A percentile compares a stretch with the other conserved stretches of the same genome.
phyloP scores from a whole-genome alignment of 1,284 basidiomycete species.

The Tilletia indica region DNA sequence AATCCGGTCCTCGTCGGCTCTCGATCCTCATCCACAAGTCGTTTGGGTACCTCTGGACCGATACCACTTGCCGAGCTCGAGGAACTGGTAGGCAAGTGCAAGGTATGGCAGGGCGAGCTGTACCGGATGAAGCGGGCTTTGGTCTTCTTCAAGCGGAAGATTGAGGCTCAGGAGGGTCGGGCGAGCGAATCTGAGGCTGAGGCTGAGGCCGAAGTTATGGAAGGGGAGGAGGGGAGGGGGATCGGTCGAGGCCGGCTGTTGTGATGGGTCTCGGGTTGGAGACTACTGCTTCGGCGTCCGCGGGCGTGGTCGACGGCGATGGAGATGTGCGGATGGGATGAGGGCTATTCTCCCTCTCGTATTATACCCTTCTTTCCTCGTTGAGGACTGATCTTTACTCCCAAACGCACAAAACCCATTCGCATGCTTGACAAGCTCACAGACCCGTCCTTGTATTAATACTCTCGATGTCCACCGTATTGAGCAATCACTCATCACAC shows the following conservation, averaged over 20 bases:
- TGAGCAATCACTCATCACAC: too few species aligned
- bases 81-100: neutral
- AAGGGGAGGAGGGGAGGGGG: neutral
- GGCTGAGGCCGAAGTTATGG: neutral
- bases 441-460: too few species aligned
- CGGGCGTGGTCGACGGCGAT: neutral
- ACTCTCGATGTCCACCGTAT: neutral
- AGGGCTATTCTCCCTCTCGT: neutral
- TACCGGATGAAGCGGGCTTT: slow-evolving; percentile 16
- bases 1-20: neutral
- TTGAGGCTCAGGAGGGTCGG: slow-evolving; percentile 10
- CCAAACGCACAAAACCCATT: too few species aligned
- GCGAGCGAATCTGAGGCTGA: slow-evolving; percentile 6
- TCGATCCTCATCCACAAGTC: neutral
- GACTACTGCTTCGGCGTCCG: neutral
- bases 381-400: too few species aligned
- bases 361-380: too few species aligned
- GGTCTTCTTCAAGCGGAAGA: slow-evolving; percentile 5
- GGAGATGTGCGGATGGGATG: slow-evolving; percentile 15
- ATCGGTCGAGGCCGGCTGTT: neutral
- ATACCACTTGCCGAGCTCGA: slow-evolving; percentile 9
- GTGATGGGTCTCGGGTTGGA: slow-evolving; percentile 9
- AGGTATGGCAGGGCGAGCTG: slow-evolving; percentile 10
- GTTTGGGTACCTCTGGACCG: neutral
- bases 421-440: too few species aligned